These are phyloP conservation scores for Skeletonema grethae DNA, from an alignment of 108 stramenopile species.

Conservation along the genomic window DNA sequence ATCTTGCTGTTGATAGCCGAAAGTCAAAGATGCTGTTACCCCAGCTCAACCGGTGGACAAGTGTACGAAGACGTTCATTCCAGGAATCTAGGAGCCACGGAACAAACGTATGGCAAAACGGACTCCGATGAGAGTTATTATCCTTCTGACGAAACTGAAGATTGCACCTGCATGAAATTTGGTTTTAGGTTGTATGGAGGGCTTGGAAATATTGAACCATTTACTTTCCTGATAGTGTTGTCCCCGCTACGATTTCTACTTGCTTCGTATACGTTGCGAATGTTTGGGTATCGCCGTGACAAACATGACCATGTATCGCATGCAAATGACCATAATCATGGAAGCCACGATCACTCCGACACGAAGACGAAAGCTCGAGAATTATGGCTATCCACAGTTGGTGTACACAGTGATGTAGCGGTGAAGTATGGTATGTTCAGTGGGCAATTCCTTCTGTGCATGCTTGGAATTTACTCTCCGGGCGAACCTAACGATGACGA, in stretches of 20 bases:
- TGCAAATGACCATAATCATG: conserved; percentile 13
- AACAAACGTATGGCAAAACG: background rate
- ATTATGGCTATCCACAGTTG: conserved; percentile 76
- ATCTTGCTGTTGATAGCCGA: conserved; percentile 67
- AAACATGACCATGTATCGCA: conserved; percentile 12
- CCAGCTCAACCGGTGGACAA: conserved; percentile 12
- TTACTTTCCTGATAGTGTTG: conserved; percentile 65
- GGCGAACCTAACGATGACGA: background rate
- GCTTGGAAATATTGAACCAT: conserved; percentile 79
- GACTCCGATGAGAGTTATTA: conserved; percentile 15
- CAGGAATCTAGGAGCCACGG: background rate
- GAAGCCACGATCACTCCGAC: conserved; percentile 44
- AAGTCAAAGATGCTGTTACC: conserved; percentile 64
- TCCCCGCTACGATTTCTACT: conserved; percentile 61
- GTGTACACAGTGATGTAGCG: conserved; percentile 72
- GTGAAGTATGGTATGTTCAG: conserved; percentile 76
- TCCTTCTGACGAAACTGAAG: background rate
- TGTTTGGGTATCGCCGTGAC: conserved; percentile 15
- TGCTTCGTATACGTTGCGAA: conserved; percentile 24
- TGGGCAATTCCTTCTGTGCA: conserved; percentile 74
- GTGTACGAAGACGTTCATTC: background rate
- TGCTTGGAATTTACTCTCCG: conserved; percentile 75
- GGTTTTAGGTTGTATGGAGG: conserved; percentile 70
- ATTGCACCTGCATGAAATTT: conserved; percentile 55
- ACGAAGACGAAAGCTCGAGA: conserved; percentile 43